Conservation (phyloP, 495 filamentous ascomycete genomes). For the Usnea hakonensis region DNA sequence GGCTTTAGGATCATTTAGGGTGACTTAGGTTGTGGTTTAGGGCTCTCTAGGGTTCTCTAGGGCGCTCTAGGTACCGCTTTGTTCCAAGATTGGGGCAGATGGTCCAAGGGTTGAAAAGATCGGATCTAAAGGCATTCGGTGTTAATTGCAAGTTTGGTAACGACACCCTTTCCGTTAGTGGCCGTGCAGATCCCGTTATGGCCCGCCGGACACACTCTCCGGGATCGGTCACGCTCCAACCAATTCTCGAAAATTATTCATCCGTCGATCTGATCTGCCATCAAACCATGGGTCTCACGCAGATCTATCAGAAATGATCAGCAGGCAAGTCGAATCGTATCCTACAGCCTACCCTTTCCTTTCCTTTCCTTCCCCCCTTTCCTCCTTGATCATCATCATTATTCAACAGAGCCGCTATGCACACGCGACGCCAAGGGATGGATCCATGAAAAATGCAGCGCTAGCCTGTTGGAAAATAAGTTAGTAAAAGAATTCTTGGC, state of each 20-base stretch:
- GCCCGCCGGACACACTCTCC: slow-evolving; percentile 9
- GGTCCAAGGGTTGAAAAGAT: slow-evolving; percentile 3
- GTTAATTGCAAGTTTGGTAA: slow-evolving; percentile 14
- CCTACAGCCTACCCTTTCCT: background rate
- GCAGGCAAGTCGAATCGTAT: slow-evolving; percentile 8
- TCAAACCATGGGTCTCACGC: background rate
- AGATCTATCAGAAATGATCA: background rate
- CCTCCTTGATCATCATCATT: too few relatives aligned
- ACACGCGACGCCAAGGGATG: background rate
- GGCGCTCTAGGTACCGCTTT: background rate
- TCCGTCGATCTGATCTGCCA: background rate
- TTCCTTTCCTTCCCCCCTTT: background rate
- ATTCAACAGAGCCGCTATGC: background rate
- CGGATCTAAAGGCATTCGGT: background rate
- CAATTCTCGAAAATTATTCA: background rate
- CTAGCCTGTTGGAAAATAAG: too few relatives aligned
- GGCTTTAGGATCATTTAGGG: background rate
- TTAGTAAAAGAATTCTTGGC: too few relatives aligned
- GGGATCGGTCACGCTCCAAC: slow-evolving; percentile 4
- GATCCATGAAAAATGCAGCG: too few relatives aligned
- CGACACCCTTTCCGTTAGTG: slow-evolving; percentile 16
- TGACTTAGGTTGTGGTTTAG: background rate
- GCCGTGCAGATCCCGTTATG: slow-evolving; percentile 17
- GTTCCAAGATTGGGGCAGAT: background rate
- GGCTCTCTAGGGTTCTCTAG: background rate